Evolutionary conservation across 139 green algal genomes (phyloP).

Genomic region (Micromonas commoda): DNA sequence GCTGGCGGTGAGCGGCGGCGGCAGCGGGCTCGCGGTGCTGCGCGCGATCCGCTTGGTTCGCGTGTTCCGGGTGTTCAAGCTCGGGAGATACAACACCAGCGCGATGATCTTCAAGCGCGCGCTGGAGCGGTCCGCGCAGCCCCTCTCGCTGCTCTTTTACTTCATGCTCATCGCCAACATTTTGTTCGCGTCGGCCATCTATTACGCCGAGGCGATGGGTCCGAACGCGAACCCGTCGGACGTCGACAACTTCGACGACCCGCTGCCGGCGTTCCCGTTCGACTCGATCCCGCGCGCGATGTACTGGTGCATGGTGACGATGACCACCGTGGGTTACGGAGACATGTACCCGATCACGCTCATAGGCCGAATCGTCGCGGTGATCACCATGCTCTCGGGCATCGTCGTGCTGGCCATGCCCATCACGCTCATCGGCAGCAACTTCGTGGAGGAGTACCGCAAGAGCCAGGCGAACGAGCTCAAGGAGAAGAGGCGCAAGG

Average conservation of each 20-base stretch:
- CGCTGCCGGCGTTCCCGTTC: constrained; percentile 1
- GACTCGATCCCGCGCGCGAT: constrained; percentile 31
- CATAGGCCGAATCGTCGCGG: constrained; percentile 4
- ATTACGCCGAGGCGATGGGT: constrained; percentile 28
- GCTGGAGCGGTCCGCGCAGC: constrained; percentile 21
- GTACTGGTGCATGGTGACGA: constrained; percentile 37
- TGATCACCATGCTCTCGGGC: constrained; percentile 8
- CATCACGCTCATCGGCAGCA: constrained; percentile 37
- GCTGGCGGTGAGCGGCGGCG: not conserved
- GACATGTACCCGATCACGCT: constrained; percentile 29
- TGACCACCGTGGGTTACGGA: constrained; percentile 39
- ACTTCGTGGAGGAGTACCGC: constrained; percentile 32
- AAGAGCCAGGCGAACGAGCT: not conserved
- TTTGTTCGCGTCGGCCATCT: constrained; percentile 34
- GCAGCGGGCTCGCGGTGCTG: constrained; percentile 14
- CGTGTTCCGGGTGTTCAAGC: constrained; percentile 34
- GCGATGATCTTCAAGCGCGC: constrained; percentile 15
- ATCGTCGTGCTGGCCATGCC: constrained; percentile 37
- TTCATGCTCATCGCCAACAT: constrained; percentile 32
- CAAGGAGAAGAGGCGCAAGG: not conserved
- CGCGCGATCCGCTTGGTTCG: constrained; percentile 27
- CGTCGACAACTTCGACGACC: not conserved
- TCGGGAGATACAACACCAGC: constrained; percentile 4
- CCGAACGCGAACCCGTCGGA: too few species aligned
- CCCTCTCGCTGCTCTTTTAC: constrained; percentile 29